Base-by-base conservation (phyloP, 768 basidiomycete species). In the Solioccasus polychromus region DNA sequence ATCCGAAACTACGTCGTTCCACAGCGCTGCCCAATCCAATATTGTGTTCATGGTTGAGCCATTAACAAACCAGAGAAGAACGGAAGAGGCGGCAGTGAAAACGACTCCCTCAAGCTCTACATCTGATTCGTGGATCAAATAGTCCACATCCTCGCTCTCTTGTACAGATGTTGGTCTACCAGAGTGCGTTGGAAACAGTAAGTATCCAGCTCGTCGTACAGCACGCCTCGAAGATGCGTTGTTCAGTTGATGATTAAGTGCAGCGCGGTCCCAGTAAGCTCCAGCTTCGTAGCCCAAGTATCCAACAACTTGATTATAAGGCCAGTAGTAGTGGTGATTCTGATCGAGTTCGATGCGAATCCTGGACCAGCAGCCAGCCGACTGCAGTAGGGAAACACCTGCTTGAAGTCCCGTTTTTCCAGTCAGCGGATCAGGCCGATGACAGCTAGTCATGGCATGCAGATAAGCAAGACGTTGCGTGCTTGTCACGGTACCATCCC, bases 381-480 rank as follows among this genome's bases (percentile, higher is more conserved):
- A 72, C 10, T 46, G 48, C 30, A 78, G 55, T 35, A 68, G 58
- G 32, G 60, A 50, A 77, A 54, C 2, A 74, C 74, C 38, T 76
- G 65, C 32, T 72, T 67, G 4, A 68, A 68, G 7, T n/a, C 76
- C 76, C 0, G 68, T 71, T 12, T 67, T 67, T 14, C 51, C 49
- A 0, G 69, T 72, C 24, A 78, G 59, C 3, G 74, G 71, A 46
- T 78, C 76, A 5, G 64, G 60, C 17, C 74, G 56, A 37, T 62
- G 64, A 34, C 69, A 64, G 19, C 69, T 68, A 5, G 68, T 75
- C n/a, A 74, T 42, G 14, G 72, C 70, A 39, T 78, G 76, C 8
- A 78, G 61, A 42, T 74, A 72, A 2, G 69, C 61, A 42, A 60
- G 63, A 50, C 75, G 59, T 38, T 55, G n/a, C n/a, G n/a, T 54